Evolutionary conservation across 805 yeast genomes (phyloP), one percentile per base, ranked within the genome.

Genomic region (Cyberlindnera suaveolens): DNA sequence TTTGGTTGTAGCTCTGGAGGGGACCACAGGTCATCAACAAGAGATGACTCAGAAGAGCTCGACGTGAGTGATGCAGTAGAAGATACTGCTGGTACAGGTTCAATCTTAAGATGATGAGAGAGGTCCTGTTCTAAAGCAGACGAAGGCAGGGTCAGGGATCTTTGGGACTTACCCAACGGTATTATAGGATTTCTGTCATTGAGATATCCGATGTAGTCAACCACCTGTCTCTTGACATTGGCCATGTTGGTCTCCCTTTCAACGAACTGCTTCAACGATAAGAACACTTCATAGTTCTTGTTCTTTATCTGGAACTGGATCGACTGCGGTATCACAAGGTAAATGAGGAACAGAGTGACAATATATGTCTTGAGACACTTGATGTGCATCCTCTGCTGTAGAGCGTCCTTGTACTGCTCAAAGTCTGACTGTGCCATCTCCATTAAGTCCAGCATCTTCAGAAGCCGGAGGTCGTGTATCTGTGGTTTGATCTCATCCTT

Each of bases 301-400:
- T 67, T 67, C 48, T 63, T 64, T 23, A 68, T 55, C 43, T 65
- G 68, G 42, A 66, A 68, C 46, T 68, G 71, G 27, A 63, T 63
- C 5, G 70, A 66, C 32, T 50, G 59, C 11, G 73, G 73, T 13
- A 68, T 62, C 9, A 67, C 61, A 20, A 65, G 50, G 47, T 57
- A 66, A 3, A 68, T 43, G 41, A 65, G 64, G 45, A 62, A 63
- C 36, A 66, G 56, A 2, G 72, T 72, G 7, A 66, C 56, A 8
- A 67, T 62, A 42, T 56, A 67, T 17, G 62, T 59, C 31, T 55
- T 54, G 33, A 68, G 47, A 11, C 64, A 61, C 44, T 60, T 61
- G 15, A 57, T 54, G 33, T 50, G 47, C 7, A 50, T 43, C 2
- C 52, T 55, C 1, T 43, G 30, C 2, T 42, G 34, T 23, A 61